Evolutionary conservation across 139 green algal species (phyloP).

Genomic region (Chlorella sp.): DNA sequence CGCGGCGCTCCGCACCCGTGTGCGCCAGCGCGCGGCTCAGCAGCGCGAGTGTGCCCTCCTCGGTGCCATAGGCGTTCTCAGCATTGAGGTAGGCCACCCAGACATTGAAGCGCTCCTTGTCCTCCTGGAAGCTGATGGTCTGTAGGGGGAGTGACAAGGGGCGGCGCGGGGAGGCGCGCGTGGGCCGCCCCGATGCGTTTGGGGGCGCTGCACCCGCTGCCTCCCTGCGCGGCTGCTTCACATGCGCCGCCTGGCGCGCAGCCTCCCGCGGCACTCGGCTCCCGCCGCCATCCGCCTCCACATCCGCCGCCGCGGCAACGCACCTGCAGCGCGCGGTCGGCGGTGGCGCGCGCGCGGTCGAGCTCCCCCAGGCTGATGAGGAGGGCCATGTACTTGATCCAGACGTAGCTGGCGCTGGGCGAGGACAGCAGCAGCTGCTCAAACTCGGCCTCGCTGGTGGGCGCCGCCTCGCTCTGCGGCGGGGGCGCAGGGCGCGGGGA

Average conservation of each 20-base stretch:
- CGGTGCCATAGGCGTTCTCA: conserved; percentile 86
- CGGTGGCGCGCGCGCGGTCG: conserved; percentile 73
- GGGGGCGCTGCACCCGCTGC: too few species aligned
- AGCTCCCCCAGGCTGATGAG: conserved; percentile 81
- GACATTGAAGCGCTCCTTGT: conserved; percentile 94
- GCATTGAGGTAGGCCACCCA: conserved; percentile 96
- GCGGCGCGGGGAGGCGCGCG: too few species aligned
- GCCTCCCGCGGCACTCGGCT: too few species aligned
- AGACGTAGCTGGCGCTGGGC: conserved; percentile 84
- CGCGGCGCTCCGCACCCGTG: too few species aligned
- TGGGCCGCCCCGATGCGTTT: too few species aligned
- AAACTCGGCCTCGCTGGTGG: conserved; percentile 73
- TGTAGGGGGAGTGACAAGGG: too few species aligned
- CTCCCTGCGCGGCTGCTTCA: too few species aligned
- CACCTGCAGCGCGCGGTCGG: conserved; percentile 86
- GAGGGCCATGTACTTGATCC: conserved; percentile 96
- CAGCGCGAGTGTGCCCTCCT: conserved; percentile 75
- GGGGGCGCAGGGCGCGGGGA: not conserved
- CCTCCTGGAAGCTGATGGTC: conserved; percentile 85
- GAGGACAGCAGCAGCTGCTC: conserved; percentile 80
- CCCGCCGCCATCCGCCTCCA: too few species aligned
- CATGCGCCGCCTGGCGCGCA: too few species aligned
- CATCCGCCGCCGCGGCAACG: too few species aligned
- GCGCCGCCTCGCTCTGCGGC: conserved; percentile 35
- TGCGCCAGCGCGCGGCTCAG: conserved; percentile 81